A percentile compares a stretch with the other conserved stretches of the same genome.
phyloP scores from a whole-genome alignment of 495 filamentous ascomycete genomes.

The Poronia punctata region DNA sequence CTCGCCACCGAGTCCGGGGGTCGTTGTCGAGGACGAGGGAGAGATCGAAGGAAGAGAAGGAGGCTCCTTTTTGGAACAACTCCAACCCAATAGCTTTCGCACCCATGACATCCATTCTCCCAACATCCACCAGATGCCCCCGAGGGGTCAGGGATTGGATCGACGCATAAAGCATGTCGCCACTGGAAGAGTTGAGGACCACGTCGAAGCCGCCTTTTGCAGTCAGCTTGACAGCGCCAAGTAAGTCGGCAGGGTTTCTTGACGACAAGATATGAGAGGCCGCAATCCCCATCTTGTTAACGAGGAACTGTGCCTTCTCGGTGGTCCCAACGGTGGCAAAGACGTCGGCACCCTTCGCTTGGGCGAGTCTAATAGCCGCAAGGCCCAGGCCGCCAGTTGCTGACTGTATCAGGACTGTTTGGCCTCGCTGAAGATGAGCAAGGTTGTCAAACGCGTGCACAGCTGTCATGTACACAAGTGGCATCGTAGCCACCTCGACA shows the following conservation, averaged over 20 bases:
- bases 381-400: slow-evolving; percentile 51
- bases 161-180: slow-evolving; percentile 11
- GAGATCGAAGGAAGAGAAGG: slow-evolving; percentile 16
- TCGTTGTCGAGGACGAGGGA: slow-evolving; percentile 12
- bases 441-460: slow-evolving; percentile 33
- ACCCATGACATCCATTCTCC: slow-evolving; percentile 8
- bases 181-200: slow-evolving; percentile 12
- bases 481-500: slow-evolving; percentile 29
- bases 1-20: slow-evolving; percentile 9
- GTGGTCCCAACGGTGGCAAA: not conserved
- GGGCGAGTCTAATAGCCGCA: slow-evolving; percentile 47
- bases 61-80: slow-evolving; percentile 8
- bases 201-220: slow-evolving; percentile 13
- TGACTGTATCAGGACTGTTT: slow-evolving; percentile 51
- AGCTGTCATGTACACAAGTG: slow-evolving; percentile 33
- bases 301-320: not conserved
- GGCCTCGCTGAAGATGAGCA: slow-evolving; percentile 27
- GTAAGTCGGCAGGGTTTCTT: too few species aligned
- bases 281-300: not conserved
- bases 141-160: slow-evolving; percentile 11
- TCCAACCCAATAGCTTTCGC: slow-evolving; percentile 5
- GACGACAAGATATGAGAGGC: not conserved
- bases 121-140: slow-evolving; percentile 17
- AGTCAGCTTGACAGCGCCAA: not conserved
- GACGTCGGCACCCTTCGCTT: slow-evolving; percentile 44